Evolutionary conservation across 2,329 filamentous ascomycete genomes (phyloP).

Genomic region (Trichoderma sp.): DNA sequence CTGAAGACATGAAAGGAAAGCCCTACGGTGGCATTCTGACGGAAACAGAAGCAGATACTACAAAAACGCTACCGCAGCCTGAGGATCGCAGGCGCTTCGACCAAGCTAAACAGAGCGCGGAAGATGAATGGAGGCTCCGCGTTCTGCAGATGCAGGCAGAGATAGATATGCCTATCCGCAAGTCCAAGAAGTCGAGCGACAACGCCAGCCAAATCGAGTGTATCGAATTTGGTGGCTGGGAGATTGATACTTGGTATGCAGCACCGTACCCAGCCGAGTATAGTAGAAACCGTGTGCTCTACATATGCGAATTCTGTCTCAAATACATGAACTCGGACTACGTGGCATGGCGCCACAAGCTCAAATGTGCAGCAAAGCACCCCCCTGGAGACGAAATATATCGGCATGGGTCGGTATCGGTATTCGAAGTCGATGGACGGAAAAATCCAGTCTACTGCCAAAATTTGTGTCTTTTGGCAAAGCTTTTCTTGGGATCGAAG

Average conservation of each 20-base stretch:
- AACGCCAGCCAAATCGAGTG: slow-evolving; percentile 97
- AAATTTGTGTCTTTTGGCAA: slow-evolving; percentile 92
- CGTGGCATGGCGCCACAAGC: slow-evolving; percentile 95
- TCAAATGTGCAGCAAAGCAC: slow-evolving; percentile 95
- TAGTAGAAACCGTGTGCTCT: slow-evolving; percentile 93
- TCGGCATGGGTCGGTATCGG: slow-evolving; percentile 84
- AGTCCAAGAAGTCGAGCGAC: slow-evolving; percentile 75
- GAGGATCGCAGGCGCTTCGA: slow-evolving; percentile 87
- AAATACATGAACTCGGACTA: slow-evolving; percentile 99
- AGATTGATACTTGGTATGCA: slow-evolving; percentile 99
- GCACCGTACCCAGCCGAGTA: slow-evolving; percentile 98
- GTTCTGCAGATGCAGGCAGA: slow-evolving; percentile 64
- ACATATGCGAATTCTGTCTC: slow-evolving; percentile 98
- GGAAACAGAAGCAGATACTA: slow-evolving; percentile 88
- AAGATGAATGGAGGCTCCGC: slow-evolving; percentile 84
- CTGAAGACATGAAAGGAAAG: slow-evolving; percentile 86
- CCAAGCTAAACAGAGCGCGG: slow-evolving; percentile 84
- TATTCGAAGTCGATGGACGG: slow-evolving; percentile 96
- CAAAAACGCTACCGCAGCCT: slow-evolving; percentile 79
- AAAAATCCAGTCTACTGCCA: slow-evolving; percentile 99
- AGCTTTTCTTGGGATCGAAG: slow-evolving; percentile 97
- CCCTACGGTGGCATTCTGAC: slow-evolving; percentile 93
- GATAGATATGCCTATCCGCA: slow-evolving; percentile 64
- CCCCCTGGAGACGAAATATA: slow-evolving; percentile 98
- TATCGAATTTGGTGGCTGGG: slow-evolving; percentile 95